Evolutionary conservation across 805 yeast genomes (phyloP).

Genomic region (Komagataella pseudopastoris): DNA sequence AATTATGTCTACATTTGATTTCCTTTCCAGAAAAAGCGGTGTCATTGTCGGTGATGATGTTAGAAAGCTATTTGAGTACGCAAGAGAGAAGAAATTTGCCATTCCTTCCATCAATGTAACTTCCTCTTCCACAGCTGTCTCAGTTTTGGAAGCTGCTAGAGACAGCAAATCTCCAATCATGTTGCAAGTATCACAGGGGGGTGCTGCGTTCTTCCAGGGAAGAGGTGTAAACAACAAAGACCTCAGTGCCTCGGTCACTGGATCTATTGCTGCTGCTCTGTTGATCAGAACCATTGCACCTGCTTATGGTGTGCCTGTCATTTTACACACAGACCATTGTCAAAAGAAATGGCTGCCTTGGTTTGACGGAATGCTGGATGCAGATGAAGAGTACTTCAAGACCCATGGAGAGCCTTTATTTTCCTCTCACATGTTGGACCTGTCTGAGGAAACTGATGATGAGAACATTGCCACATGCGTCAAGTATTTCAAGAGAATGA

Average conservation of each 20-base stretch:
- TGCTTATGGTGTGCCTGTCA: constrained; percentile 90
- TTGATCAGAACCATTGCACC: constrained; percentile 96
- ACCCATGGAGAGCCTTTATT: constrained; percentile 87
- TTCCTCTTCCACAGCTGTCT: constrained; percentile 92
- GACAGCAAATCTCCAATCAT: constrained; percentile 91
- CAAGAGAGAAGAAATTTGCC: constrained; percentile 87
- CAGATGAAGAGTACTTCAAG: constrained; percentile 87
- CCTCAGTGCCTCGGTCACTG: constrained; percentile 90
- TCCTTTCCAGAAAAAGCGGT: constrained; percentile 84
- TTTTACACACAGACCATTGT: constrained; percentile 97
- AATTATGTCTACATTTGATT: neutral
- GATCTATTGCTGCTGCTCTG: constrained; percentile 96
- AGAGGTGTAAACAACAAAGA: constrained; percentile 92
- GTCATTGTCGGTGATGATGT: constrained; percentile 99
- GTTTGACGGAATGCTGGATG: constrained; percentile 96
- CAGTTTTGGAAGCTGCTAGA: constrained; percentile 95
- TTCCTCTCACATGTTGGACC: constrained; percentile 98
- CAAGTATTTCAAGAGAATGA: constrained; percentile 88
- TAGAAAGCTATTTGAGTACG: constrained; percentile 72
- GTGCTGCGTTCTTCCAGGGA: constrained; percentile 99
- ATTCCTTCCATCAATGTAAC: constrained; percentile 98
- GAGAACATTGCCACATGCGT: constrained; percentile 91
- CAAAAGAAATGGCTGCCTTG: constrained; percentile 96
- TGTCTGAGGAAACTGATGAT: constrained; percentile 93
- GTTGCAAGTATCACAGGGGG: constrained; percentile 96